Evolutionary conservation across 208 protist species (phyloP).

Genomic region (Borovskyia barvae): DNA sequence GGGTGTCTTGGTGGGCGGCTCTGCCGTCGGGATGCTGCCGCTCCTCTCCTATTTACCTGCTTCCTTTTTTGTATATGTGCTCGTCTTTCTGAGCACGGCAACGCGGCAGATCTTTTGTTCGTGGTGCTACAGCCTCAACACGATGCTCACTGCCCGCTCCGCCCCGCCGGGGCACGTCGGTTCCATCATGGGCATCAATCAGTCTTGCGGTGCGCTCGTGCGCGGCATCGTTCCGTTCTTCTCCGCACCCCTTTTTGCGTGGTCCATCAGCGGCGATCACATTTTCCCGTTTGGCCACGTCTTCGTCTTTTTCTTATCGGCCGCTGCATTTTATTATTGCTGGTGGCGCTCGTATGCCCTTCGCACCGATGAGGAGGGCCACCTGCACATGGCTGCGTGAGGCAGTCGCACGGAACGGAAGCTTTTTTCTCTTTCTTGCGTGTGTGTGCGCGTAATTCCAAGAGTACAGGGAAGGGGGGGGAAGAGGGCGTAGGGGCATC

Average conservation of each 20-base stretch:
- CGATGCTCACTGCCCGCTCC: conserved; percentile 50
- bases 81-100: conserved; percentile 28
- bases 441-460: background rate
- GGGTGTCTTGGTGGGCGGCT: conserved; percentile 10
- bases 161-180: conserved; percentile 39
- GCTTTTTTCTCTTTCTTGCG: background rate
- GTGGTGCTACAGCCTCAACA: conserved; percentile 64
- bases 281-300: conserved; percentile 49
- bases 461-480: no score
- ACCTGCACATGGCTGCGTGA: conserved; percentile 13
- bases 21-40: conserved; percentile 13
- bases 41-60: conserved; percentile 12
- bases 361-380: conserved; percentile 14
- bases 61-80: conserved; percentile 1
- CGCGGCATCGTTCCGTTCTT: conserved; percentile 41
- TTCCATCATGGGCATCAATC: conserved; percentile 64
- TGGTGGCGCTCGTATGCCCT: conserved; percentile 35
- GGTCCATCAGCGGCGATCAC: conserved; percentile 41
- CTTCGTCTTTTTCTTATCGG: conserved; percentile 47
- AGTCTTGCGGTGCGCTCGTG: conserved; percentile 46
- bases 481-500: no score
- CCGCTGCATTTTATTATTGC: conserved; percentile 5
- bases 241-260: conserved; percentile 44
- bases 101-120: conserved; percentile 37
- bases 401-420: background rate